These are phyloP conservation scores for Dryas integrifolia DNA, from an alignment of 331 rosid species.

Conservation along the genomic window DNA sequence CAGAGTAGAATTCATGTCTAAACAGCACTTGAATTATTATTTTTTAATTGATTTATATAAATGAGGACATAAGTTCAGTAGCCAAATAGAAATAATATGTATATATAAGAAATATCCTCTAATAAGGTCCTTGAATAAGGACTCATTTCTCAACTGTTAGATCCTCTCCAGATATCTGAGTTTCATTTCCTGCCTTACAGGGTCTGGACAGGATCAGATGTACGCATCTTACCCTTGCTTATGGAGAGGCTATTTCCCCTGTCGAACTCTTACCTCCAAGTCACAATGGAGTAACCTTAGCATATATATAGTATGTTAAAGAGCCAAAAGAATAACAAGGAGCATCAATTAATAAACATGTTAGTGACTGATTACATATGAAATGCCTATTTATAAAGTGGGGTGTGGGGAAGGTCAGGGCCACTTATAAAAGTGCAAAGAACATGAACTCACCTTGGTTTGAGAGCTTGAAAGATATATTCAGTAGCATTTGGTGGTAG, in stretches of 20 bases:
- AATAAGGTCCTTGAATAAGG: not conserved
- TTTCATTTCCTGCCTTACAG: too few species aligned
- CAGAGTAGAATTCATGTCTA: too few species aligned
- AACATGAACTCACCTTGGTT: slow-evolving; percentile 52
- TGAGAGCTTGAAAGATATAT: slow-evolving; percentile 64
- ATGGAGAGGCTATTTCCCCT: too few species aligned
- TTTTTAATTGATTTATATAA: too few species aligned
- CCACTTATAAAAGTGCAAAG: slow-evolving; percentile 8
- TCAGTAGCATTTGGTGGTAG: slow-evolving; percentile 64
- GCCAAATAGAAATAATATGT: too few species aligned
- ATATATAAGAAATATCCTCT: too few species aligned
- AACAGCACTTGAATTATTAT: too few species aligned
- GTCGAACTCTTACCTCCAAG: too few species aligned
- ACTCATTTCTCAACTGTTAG: not conserved
- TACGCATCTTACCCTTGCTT: not conserved
- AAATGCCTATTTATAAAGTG: not conserved
- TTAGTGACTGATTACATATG: not conserved
- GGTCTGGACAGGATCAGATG: not conserved
- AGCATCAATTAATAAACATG: not conserved
- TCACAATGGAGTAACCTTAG: too few species aligned
- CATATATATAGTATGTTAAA: not conserved
- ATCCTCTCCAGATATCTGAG: not conserved
- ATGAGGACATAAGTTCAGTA: too few species aligned
- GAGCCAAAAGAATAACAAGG: not conserved
- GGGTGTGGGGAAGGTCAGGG: not conserved